Conservation (phyloP, 768 basidiomycete species). For the Hirschioporus abietinus region DNA sequence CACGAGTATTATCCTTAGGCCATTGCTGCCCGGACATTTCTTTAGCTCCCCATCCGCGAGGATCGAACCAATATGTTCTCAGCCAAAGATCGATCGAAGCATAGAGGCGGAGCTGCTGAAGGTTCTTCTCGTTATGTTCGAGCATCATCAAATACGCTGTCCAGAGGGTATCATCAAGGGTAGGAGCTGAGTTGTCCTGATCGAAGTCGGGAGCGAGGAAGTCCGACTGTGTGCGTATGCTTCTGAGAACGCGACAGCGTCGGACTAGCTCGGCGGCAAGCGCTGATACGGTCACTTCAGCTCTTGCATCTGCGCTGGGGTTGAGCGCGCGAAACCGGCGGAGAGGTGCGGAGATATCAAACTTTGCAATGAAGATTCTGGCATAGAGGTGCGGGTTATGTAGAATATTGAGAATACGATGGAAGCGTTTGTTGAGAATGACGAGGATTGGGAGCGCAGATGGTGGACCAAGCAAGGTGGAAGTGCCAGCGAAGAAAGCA, state of each 20-base stretch:
- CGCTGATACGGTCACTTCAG: constrained; percentile 32
- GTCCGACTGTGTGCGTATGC: constrained; percentile 27
- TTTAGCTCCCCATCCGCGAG: constrained; percentile 50
- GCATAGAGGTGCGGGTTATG: constrained; percentile 70
- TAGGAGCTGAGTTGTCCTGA: constrained; percentile 23
- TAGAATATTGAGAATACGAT: constrained; percentile 44
- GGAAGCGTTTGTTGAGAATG: constrained; percentile 39
- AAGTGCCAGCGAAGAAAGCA: constrained; percentile 57
- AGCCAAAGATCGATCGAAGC: constrained; percentile 62
- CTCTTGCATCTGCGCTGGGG: constrained; percentile 6
- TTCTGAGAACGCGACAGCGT: constrained; percentile 54
- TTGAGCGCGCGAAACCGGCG: constrained; percentile 40
- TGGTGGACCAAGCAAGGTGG: constrained; percentile 54
- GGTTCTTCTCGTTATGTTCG: constrained; percentile 75
- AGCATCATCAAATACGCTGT: constrained; percentile 73
- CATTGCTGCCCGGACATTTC: constrained; percentile 41
- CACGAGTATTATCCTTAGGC: constrained; percentile 49
- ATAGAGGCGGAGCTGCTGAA: constrained; percentile 63
- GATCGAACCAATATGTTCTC: constrained; percentile 59
- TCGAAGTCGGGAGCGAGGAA: constrained; percentile 33
- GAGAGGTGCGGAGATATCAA: constrained; percentile 49
- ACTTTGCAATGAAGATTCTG: constrained; percentile 60
- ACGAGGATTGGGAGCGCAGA: constrained; percentile 53
- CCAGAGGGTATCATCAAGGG: constrained; percentile 50
- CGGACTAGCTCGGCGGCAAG: constrained; percentile 60